phyloP scores from a whole-genome alignment of 768 basidiomycete species.

The Sistotremastrum suecicum region DNA sequence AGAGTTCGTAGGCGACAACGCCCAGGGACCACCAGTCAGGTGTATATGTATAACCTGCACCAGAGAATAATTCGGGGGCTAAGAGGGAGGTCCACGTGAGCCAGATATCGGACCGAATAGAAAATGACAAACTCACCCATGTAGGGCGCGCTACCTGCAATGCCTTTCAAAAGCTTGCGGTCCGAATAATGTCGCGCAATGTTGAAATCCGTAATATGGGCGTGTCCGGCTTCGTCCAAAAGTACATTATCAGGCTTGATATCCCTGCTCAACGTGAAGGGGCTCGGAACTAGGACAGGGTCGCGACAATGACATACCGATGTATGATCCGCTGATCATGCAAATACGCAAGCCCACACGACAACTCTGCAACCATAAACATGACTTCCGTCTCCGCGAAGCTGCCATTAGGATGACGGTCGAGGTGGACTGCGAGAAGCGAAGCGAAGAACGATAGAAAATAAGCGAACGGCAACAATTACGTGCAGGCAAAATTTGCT shows the following conservation, averaged over 20 bases:
- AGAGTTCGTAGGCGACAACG: slow-evolving; percentile 82
- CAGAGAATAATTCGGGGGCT: slow-evolving; percentile 63
- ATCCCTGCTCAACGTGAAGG: slow-evolving; percentile 44
- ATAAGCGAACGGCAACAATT: neutral
- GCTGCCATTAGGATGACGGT: slow-evolving; percentile 44
- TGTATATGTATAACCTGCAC: slow-evolving; percentile 86
- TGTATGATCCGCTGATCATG: slow-evolving; percentile 94
- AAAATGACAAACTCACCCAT: slow-evolving; percentile 49
- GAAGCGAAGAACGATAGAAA: neutral
- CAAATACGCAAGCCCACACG: slow-evolving; percentile 77
- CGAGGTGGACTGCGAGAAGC: slow-evolving; percentile 59
- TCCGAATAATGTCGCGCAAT: slow-evolving; percentile 96
- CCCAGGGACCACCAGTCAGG: slow-evolving; percentile 98
- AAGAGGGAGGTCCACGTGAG: neutral
- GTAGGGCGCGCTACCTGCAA: slow-evolving; percentile 98
- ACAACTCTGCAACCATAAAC: slow-evolving; percentile 83
- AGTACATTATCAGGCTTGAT: slow-evolving; percentile 97
- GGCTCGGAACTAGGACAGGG: slow-evolving; percentile 6
- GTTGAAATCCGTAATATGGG: slow-evolving; percentile 96
- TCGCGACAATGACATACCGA: slow-evolving; percentile 39
- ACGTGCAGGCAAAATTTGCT: slow-evolving; percentile 15
- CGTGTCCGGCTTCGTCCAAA: slow-evolving; percentile 88
- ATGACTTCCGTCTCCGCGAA: slow-evolving; percentile 67
- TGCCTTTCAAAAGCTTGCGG: slow-evolving; percentile 68
- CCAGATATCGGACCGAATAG: neutral